Evolutionary conservation across 1,284 basidiomycete species (phyloP), one percentile per base, ranked within the genome.

Genomic region (Clitocybe nebularis): DNA sequence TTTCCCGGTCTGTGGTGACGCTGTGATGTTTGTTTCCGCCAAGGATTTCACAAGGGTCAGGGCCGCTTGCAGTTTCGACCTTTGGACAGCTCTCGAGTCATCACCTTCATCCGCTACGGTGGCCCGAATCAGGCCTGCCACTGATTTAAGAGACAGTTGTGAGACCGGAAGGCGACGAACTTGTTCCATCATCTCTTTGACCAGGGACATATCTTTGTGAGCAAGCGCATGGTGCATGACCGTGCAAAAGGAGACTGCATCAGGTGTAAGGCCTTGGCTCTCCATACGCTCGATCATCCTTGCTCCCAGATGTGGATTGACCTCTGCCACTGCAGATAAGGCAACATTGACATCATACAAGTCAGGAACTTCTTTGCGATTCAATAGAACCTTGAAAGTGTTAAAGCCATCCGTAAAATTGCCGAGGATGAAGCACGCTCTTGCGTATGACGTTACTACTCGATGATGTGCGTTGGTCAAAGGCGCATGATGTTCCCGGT

Each of bases 331-430:
- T 10, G 71, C 74, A 3, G 66, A 66, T 38, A 87, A 64, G 35
- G 69, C 72, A 38, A 87, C 74, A 53, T 84, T 84, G 40, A 82
- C 62, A 54, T 87, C 84, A 51, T 75, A 63, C 34, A 71, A 47
- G 56, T 86, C 81, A 10, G 81, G 80, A 40, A 74, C 54, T 53
- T 80, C 72, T 42, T 58, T 62, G 30, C 78, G 74, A 14, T 57
- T 48, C 29, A 76, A 54, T 32, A 84, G 54, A 36, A 70, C 47
- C 43, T 63, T 62, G 52, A 86, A 65, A n/a, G 67, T 57, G 9
- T 58, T 49, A 44, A 81, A 67, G 1, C 77, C 80, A 29, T 71
- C 63, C 28, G 53, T 38, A 49, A 71, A 58, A 37, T 69, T 56
- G n/a, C 75, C 79, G 17, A 79, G 58, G 46, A 83, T 67, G 51